Evolutionary conservation across 305 asterid species (phyloP).

Genomic region (Withania somnifera): DNA sequence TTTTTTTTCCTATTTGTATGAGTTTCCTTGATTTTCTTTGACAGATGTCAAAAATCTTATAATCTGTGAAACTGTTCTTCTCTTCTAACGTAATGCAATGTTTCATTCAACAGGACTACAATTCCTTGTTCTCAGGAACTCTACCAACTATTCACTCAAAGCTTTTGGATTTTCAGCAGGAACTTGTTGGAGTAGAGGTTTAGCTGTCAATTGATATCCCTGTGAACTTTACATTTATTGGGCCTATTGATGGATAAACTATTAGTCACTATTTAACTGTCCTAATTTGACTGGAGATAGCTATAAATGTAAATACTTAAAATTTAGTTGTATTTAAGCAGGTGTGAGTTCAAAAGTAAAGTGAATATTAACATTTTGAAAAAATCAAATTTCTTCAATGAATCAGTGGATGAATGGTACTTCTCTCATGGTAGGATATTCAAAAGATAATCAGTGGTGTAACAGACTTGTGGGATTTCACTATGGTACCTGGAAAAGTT

Average conservation of each 20-base stretch:
- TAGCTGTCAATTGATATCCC: background rate
- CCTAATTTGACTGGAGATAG: background rate
- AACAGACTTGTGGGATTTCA: no score
- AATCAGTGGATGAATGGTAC: background rate
- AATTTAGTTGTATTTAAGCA: background rate
- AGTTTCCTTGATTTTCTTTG: background rate
- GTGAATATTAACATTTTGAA: background rate
- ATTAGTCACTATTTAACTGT: background rate
- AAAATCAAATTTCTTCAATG: background rate
- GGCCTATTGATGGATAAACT: background rate
- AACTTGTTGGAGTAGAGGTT: conserved; percentile 65
- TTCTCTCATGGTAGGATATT: background rate
- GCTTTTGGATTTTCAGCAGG: conserved; percentile 72
- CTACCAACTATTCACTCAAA: conserved; percentile 61
- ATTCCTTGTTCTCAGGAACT: conserved; percentile 61
- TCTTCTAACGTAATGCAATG: background rate
- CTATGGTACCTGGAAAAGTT: no score
- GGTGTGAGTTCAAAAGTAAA: background rate
- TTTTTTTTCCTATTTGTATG: background rate
- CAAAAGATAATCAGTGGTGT: background rate
- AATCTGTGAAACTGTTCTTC: background rate
- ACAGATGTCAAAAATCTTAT: background rate
- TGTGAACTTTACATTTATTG: background rate
- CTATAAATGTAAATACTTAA: background rate
- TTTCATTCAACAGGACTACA: conserved; percentile 51